Percentiles rank a stretch among this genome's conserved stretches.
Evolutionary conservation across 495 filamentous ascomycete genomes (phyloP).

Genomic region (Cercophora newfieldiana): DNA sequence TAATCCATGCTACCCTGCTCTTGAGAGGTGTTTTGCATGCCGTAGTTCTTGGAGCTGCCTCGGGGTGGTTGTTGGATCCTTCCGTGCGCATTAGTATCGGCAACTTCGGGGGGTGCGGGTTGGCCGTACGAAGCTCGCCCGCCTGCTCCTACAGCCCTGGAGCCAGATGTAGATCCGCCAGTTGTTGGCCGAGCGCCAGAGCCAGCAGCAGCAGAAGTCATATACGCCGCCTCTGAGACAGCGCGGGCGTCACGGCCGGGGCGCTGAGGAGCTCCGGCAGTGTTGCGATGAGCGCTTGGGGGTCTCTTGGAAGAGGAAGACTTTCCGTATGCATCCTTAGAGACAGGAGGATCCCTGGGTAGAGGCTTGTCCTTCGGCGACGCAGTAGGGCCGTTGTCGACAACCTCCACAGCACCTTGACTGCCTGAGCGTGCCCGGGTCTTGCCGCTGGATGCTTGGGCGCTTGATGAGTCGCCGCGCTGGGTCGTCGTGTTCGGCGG

Average conservation of each 20-base stretch:
- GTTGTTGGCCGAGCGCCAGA: constrained; percentile 70
- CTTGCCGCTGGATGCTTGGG: constrained; percentile 35
- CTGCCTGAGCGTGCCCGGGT: constrained; percentile 54
- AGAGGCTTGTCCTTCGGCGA: constrained; percentile 54
- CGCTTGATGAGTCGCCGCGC: constrained; percentile 44
- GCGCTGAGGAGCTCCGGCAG: constrained; percentile 47
- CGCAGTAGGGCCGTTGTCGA: constrained; percentile 26
- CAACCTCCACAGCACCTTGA: constrained; percentile 49
- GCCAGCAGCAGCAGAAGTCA: constrained; percentile 38
- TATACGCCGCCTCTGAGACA: constrained; percentile 50
- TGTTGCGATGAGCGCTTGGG: constrained; percentile 47
- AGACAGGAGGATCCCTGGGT: constrained; percentile 50
- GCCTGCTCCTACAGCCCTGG: constrained; percentile 58
- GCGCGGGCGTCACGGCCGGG: constrained; percentile 56
- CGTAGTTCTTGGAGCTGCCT: constrained; percentile 68
- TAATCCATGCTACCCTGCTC: constrained; percentile 49
- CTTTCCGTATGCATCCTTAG: constrained; percentile 44
- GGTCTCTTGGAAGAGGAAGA: constrained; percentile 45
- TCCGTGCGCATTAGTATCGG: constrained; percentile 87
- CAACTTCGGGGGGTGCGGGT: constrained; percentile 83
- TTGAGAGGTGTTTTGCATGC: constrained; percentile 68
- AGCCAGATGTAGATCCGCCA: constrained; percentile 71
- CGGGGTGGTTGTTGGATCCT: constrained; percentile 84
- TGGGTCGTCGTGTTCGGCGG: constrained; percentile 82
- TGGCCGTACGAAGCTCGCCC: constrained; percentile 86